Conservation (phyloP, 306 rosid species). For the Cicer chorassanicum region DNA sequence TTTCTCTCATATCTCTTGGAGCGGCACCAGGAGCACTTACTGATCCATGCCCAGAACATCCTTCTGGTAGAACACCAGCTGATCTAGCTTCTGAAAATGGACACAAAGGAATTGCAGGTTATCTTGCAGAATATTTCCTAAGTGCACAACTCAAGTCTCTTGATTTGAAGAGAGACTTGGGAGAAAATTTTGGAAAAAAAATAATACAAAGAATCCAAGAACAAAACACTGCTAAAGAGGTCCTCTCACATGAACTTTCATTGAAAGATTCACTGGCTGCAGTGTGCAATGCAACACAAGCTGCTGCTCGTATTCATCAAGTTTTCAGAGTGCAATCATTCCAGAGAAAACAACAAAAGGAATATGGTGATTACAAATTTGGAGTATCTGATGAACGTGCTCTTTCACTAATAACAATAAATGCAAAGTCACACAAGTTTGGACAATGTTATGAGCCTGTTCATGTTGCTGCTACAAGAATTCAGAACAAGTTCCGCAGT, state of each 20-base stretch:
- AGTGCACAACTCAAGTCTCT: slow-evolving; percentile 65
- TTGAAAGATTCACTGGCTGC: slow-evolving; percentile 87
- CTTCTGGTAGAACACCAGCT: slow-evolving; percentile 78
- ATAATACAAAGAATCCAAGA: slow-evolving; percentile 55
- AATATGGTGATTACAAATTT: slow-evolving; percentile 51
- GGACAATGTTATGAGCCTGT: slow-evolving; percentile 58
- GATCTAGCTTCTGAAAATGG: slow-evolving; percentile 82
- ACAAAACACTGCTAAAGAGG: slow-evolving; percentile 48
- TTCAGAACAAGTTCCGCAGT: slow-evolving; percentile 82
- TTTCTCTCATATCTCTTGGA: slow-evolving; percentile 71
- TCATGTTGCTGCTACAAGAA: slow-evolving; percentile 75
- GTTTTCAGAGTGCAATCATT: slow-evolving; percentile 82
- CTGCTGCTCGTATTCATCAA: slow-evolving; percentile 88
- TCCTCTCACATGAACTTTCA: slow-evolving; percentile 55
- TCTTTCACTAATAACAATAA: slow-evolving; percentile 54
- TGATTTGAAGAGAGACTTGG: slow-evolving; percentile 57
- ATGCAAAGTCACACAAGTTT: slow-evolving; percentile 51
- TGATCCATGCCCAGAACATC: slow-evolving; percentile 73
- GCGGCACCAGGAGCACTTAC: slow-evolving; percentile 79
- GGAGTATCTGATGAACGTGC: slow-evolving; percentile 67
- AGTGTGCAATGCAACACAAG: slow-evolving; percentile 78
- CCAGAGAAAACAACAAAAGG: slow-evolving; percentile 74
- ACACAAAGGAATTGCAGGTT: slow-evolving; percentile 93
- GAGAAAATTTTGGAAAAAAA: slow-evolving; percentile 54
- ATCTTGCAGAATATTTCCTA: slow-evolving; percentile 74